Conservation (phyloP, 176 grass and related monocot species). For the Oryza officinalis region DNA sequence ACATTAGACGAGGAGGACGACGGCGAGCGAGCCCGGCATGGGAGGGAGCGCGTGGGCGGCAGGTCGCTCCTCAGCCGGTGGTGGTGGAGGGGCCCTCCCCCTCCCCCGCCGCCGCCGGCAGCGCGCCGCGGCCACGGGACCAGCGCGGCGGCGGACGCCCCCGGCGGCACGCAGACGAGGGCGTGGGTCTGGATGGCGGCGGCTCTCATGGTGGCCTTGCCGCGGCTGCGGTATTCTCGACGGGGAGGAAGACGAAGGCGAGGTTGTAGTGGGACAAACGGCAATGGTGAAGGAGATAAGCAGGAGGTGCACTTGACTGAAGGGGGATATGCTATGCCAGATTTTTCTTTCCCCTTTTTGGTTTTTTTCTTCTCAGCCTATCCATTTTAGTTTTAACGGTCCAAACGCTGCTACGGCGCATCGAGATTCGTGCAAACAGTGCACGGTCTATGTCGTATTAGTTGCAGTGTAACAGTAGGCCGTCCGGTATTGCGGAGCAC, state of each 20-base stretch:
- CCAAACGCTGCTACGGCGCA: background rate
- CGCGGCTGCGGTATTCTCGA: background rate
- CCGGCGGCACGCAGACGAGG: constrained; percentile 27
- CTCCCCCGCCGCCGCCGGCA: too few relatives aligned
- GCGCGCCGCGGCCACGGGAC: background rate
- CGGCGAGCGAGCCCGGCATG: constrained; percentile 36
- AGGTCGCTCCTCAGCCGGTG: constrained; percentile 32
- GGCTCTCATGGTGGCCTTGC: constrained; percentile 27
- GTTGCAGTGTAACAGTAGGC: too few relatives aligned
- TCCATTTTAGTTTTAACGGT: background rate
- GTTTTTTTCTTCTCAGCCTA: background rate
- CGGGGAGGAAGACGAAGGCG: background rate
- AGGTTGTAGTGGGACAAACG: constrained; percentile 10
- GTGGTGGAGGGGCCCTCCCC: background rate
- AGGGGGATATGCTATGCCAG: constrained; percentile 28
- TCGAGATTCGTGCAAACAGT: constrained; percentile 18
- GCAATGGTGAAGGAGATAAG: constrained; percentile 32
- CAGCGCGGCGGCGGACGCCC: background rate
- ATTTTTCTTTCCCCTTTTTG: background rate
- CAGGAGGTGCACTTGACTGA: constrained; percentile 1
- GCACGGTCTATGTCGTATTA: too few relatives aligned
- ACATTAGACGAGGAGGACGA: constrained; percentile 48
- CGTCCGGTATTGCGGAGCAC: too few relatives aligned
- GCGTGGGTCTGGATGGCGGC: constrained; percentile 26
- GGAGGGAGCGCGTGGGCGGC: background rate